Evolutionary conservation across 345 rosid genomes (phyloP).

Genomic region (Erysimum cheiranthoides): DNA sequence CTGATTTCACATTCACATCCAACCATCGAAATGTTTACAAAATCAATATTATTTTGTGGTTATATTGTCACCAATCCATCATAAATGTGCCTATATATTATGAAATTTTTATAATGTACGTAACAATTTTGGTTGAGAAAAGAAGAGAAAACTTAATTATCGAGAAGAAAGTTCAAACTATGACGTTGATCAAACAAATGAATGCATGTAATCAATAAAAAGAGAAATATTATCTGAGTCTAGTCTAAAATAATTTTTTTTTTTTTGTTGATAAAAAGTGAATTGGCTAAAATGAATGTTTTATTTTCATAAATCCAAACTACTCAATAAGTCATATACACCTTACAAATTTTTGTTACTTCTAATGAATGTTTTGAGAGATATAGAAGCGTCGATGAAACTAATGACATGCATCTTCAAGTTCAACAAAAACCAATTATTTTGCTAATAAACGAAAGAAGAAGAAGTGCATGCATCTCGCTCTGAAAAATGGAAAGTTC

Average conservation of each 20-base stretch:
- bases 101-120: background rate
- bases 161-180: background rate
- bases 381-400: background rate
- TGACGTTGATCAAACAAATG: background rate
- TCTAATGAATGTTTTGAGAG: background rate
- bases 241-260: background rate
- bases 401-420: background rate
- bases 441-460: background rate
- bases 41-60: background rate
- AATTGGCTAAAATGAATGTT: background rate
- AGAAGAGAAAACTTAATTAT: background rate
- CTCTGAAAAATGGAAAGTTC: constrained; percentile 27
- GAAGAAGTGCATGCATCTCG: constrained; percentile 41
- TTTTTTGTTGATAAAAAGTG: too few relatives aligned
- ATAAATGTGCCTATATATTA: background rate
- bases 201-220: background rate
- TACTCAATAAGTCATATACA: background rate
- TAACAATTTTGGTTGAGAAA: background rate
- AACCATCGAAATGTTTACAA: background rate
- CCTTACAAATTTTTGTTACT: background rate
- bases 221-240: background rate
- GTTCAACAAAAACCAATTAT: background rate
- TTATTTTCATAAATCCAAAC: background rate
- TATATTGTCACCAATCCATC: background rate
- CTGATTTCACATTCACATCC: background rate